phyloP scores from a whole-genome alignment of 208 protist genomes.

The Leishmania gerbilli region DNA sequence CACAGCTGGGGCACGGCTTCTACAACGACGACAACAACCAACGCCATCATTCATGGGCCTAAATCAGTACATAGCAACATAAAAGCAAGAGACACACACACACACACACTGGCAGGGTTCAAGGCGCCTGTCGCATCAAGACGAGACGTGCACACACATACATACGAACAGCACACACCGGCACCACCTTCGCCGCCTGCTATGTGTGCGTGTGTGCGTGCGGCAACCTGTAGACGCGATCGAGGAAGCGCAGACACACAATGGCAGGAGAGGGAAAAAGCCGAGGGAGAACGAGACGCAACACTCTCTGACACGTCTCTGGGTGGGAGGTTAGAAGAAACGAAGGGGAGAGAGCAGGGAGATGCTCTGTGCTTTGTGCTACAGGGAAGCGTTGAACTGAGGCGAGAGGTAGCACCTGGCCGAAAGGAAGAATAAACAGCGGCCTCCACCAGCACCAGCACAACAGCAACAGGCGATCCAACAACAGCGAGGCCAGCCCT shows the following conservation, averaged over 20 bases:
- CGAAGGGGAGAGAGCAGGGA: neutral
- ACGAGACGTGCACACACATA: neutral
- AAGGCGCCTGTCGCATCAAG: too few relatives aligned
- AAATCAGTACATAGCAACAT: slow-evolving; percentile 17
- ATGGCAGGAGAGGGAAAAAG: neutral
- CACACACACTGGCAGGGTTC: too few relatives aligned
- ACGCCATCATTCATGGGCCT: neutral
- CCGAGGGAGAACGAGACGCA: too few relatives aligned
- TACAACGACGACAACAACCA: slow-evolving; percentile 5
- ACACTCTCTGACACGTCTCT: neutral
- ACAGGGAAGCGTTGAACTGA: neutral
- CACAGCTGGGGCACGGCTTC: neutral
- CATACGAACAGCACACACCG: neutral
- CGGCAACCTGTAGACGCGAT: too few relatives aligned
- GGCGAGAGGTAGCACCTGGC: neutral
- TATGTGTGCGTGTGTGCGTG: neutral
- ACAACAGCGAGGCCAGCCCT: neutral
- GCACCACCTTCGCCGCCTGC: too few relatives aligned
- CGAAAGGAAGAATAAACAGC: neutral
- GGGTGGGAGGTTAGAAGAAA: neutral
- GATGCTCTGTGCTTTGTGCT: neutral
- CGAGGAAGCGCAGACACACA: neutral
- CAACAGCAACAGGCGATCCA: neutral
- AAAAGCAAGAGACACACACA: slow-evolving; percentile 2
- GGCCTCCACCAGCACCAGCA: neutral